phyloP scores from a whole-genome alignment of 352 stramenopile genomes.

The Pythium oligandrum region DNA sequence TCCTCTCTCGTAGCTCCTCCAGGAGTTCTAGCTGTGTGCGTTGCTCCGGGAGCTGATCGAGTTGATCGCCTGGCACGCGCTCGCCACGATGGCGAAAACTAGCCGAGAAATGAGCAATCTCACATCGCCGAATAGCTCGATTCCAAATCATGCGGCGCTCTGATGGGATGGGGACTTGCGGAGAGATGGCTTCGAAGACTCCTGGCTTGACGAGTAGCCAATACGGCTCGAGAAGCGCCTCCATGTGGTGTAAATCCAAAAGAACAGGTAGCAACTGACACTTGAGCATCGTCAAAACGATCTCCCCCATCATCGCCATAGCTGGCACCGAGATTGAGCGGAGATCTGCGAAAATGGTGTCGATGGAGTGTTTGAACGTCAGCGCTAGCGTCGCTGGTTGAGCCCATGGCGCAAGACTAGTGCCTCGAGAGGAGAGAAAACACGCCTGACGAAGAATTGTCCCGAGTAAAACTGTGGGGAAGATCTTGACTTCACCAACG shows the following conservation, averaged over 20 bases:
- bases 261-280: conserved; percentile 12
- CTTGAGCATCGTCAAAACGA: conserved; percentile 46
- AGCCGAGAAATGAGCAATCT: conserved; percentile 28
- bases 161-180: not conserved
- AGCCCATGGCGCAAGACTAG: conserved; percentile 20
- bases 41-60: conserved; percentile 3
- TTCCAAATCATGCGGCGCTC: conserved; percentile 55
- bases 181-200: too few species aligned
- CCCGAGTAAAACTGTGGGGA: conserved; percentile 40
- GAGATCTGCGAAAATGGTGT: conserved; percentile 37
- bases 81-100: conserved; percentile 10
- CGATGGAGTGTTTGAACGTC: not conserved
- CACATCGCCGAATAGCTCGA: conserved; percentile 50
- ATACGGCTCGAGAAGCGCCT: conserved; percentile 36
- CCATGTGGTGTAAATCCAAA: conserved; percentile 26
- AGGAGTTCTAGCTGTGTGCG: conserved; percentile 12
- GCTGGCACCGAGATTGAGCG: conserved; percentile 26
- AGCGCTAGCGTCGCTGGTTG: not conserved
- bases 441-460: conserved; percentile 33
- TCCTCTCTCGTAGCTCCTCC: conserved; percentile 8
- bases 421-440: conserved; percentile 15
- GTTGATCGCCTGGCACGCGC: not conserved
- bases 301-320: conserved; percentile 42
- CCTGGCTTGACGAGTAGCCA: conserved; percentile 24
- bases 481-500: conserved; percentile 22